These are phyloP conservation scores for Phycomyces blakesleeanus DNA, from an alignment of 192 early-diverging fungal species.

Conservation along the genomic window DNA sequence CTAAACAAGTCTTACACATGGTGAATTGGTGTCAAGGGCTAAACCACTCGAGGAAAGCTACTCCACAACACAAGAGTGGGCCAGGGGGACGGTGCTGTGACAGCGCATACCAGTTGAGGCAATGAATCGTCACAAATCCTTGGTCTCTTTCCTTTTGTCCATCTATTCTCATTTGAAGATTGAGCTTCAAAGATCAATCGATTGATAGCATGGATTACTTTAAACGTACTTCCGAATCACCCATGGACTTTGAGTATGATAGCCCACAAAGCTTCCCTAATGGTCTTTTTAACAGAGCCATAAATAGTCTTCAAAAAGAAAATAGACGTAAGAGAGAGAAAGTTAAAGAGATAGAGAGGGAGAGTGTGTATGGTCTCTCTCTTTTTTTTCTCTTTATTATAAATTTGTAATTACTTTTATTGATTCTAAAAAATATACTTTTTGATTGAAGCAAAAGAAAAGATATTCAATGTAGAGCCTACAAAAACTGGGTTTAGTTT, in stretches of 20 bases:
- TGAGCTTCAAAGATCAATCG: not conserved
- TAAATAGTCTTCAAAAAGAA: not conserved
- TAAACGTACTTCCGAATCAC: not conserved
- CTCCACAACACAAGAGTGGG: not conserved
- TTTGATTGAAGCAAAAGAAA: no score
- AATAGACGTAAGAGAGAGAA: not conserved
- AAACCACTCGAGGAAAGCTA: not conserved
- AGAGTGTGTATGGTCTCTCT: no score
- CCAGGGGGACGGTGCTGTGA: not conserved
- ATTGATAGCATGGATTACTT: not conserved
- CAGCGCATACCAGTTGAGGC: not conserved
- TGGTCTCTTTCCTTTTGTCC: not conserved
- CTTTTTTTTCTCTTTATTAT: no score
- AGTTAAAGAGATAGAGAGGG: not conserved
- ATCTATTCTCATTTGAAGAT: not conserved
- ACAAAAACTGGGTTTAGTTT: not conserved
- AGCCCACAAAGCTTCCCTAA: not conserved
- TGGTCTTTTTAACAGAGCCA: not conserved
- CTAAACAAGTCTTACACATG: no score
- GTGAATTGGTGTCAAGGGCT: not conserved
- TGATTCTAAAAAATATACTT: not conserved
- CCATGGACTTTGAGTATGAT: slow-evolving; percentile 12
- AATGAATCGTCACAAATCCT: not conserved
- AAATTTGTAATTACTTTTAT: not conserved
- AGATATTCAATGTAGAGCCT: not conserved